Evolutionary conservation across 169 alveolate genomes (phyloP).

Genomic region (Plasmodium fragile): DNA sequence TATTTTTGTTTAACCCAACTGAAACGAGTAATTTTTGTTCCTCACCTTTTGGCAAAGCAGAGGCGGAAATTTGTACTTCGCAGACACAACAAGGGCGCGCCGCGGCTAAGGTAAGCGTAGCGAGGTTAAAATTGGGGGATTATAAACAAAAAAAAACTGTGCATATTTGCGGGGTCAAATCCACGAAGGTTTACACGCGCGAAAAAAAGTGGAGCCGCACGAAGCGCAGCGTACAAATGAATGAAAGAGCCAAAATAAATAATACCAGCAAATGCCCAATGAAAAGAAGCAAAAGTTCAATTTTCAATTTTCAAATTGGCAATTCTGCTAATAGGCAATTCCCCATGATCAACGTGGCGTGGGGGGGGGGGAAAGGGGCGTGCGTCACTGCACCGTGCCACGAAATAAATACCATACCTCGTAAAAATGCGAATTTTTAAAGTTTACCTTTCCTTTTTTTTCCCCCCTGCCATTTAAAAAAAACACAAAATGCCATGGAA

Average conservation of each 20-base stretch:
- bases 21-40: background rate
- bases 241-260: background rate
- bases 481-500: background rate
- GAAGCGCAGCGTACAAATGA: background rate
- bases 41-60: background rate
- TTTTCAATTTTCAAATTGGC: background rate
- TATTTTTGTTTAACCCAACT: background rate
- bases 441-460: background rate
- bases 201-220: background rate
- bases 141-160: background rate
- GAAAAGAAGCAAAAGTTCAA: too few relatives aligned
- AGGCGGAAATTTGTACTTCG: background rate
- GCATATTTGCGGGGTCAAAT: background rate
- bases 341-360: background rate
- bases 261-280: background rate
- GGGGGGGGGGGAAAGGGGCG: background rate
- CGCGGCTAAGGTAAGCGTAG: background rate
- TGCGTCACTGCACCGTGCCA: background rate
- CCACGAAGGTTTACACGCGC: background rate
- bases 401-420: background rate
- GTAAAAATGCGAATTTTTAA: slow-evolving; percentile 3
- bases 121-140: background rate
- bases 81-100: background rate
- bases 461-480: background rate
- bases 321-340: background rate